A percentile compares a stretch with the other conserved stretches of the same genome.
Evolutionary conservation across 371 early-diverging fungal species (phyloP).

Genomic region (Gilbertella persicaria): DNA sequence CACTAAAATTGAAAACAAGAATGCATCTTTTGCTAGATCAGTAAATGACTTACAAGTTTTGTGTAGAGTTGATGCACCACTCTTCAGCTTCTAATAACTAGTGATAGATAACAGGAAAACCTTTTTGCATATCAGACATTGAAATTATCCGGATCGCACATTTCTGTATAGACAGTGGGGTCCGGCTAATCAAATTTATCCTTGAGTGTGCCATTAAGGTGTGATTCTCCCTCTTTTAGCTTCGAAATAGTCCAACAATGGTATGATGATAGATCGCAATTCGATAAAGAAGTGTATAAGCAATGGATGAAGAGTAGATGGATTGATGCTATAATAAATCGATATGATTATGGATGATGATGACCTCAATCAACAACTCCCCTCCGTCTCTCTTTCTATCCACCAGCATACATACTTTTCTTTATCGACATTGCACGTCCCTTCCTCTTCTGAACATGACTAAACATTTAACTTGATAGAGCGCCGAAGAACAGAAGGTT

Average conservation of each 20-base stretch:
- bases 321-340: too few relatives aligned
- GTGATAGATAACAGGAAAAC: too few relatives aligned
- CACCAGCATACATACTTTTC: neutral
- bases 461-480: constrained; percentile 37
- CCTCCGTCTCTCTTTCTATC: neutral
- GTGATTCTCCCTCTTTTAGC: constrained; percentile 32
- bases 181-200: constrained; percentile 19
- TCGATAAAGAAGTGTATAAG: neutral
- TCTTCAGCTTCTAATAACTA: constrained; percentile 1
- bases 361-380: too few relatives aligned
- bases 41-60: neutral
- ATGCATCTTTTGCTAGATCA: neutral
- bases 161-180: too few relatives aligned
- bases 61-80: constrained; percentile 10
- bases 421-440: too few relatives aligned
- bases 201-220: constrained; percentile 1
- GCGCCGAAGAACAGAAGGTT: constrained; percentile 64
- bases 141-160: too few relatives aligned
- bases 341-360: too few relatives aligned
- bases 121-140: too few relatives aligned
- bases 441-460: neutral
- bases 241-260: constrained; percentile 35
- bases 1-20: constrained; percentile 2
- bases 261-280: constrained; percentile 24
- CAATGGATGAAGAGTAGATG: constrained; percentile 8